Base-by-base conservation (phyloP, 2,329 filamentous ascomycete genomes). In the Arachnopeziza araneosa region DNA sequence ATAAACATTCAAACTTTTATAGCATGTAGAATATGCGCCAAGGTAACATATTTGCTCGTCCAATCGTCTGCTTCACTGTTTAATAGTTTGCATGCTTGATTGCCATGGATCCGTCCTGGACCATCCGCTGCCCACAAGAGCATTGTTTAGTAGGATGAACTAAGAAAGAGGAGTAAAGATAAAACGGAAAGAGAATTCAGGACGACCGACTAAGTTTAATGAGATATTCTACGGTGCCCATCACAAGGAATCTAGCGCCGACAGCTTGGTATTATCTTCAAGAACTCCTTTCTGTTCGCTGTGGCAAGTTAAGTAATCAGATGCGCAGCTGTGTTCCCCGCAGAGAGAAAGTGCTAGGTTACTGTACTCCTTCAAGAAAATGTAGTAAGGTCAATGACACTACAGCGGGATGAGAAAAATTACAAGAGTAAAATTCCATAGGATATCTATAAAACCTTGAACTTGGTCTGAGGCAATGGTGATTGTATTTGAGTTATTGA, bases 371-470 rank as follows among this genome's bases (percentile, higher is more conserved):
- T 23, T 2, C 5, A 52, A 6, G 30, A 51, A 22, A 23, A n/a
- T n/a, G n/a, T 24, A 26, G 24, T 21, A 50, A 48, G 24, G 24
- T 24, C 19, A 17, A 26, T 23, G 12, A 24, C 4, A 49, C 51
- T 30, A 12, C 24, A 17, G 24, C 36, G 6, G 36, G 32, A 69
- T n/a, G 73, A 55, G 80, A 65, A 68, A 81, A 81, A 64, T 80
- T 77, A 63, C 73, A 73, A 69, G 73, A 55, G 80, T 66, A 68
- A 81, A 81, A 64, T 80, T 77, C 63, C 73, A 73, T 26, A 79
- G 79, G 70, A 80, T 78, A 60, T 84, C 82, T 67, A 81, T 75
- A 66, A 85, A 73, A 66, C 84, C 81, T 72, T 83, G 80, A 65
- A 84, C 71, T 74, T 84, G 80, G 67, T 84, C 82, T 65, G 80